Evolutionary conservation across 768 basidiomycete genomes (phyloP), one percentile per base, ranked within the genome.

Genomic region (Mycena epipterygia): DNA sequence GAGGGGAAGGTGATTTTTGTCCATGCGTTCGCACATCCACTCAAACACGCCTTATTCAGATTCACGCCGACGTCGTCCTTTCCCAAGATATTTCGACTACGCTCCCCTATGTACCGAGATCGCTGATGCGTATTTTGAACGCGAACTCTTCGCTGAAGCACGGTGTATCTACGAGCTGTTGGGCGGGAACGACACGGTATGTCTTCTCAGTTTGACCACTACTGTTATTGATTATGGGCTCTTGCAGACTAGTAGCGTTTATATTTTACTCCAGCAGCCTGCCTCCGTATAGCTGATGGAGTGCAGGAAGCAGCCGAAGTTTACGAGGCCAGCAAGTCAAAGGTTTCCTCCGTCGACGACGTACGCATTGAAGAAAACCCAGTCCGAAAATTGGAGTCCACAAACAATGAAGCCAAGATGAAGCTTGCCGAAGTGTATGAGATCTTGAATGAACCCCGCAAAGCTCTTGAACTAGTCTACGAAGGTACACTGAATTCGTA

Each of bases 351-450:
- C 5, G n/a, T 7, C 16, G 41, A 21, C 6, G 19, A 2, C 46
- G 8, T 51, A 7, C 32, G 58, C n/a, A 39, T 57, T 56, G n/a
- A 35, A 32, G 11, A 16, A 7, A 27, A 53, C 8, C 7, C 73
- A 97, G 96, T 97, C 32, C 84, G 93, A 21, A 84, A 87, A 5
- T 89, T 89, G 1, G 93, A 96, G 77, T 91, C 95, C 0, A 85
- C 86, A 0, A 88, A 95, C 73, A 89, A 90, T 74, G 94, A 96
- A 32, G 92, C 91, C 30, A 96, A 95, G 79, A 91, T 97, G 88
- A 93, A 94, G 71, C 86, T 98, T 0, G 97, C 97, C 0, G 94
- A 94, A 72, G 89, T 96, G 17, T 95, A 95, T 72, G 97, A 99
- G 79, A 90, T 94, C 14, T 81, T 92, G 72, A 90, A 93, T 49